Evolutionary conservation across 1,139 yeast genomes (phyloP).

Genomic region (Arxiozyma bovina): DNA sequence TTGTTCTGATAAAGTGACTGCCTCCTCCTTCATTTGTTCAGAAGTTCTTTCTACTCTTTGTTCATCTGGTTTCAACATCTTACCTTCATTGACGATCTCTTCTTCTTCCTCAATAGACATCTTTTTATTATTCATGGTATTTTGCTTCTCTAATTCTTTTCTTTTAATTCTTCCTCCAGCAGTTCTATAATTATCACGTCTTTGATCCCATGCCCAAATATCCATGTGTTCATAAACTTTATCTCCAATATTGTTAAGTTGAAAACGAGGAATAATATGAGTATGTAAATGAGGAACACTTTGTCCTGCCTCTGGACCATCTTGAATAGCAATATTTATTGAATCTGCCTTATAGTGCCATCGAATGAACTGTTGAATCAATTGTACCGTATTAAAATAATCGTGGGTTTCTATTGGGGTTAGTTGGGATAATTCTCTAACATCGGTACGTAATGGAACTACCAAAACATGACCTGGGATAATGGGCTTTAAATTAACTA

Average conservation of each 20-base stretch:
- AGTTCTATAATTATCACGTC: conserved; percentile 19
- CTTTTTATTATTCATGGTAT: background rate
- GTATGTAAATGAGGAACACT: conserved; percentile 89
- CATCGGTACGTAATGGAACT: conserved; percentile 62
- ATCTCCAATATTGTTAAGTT: conserved; percentile 60
- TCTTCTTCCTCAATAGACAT: background rate
- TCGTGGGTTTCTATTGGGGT: conserved; percentile 66
- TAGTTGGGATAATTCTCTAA: conserved; percentile 56
- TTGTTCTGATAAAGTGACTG: conserved; percentile 32
- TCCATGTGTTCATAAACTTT: conserved; percentile 59
- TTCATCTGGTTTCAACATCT: conserved; percentile 35
- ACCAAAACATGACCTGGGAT: conserved; percentile 85
- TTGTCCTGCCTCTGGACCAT: conserved; percentile 94
- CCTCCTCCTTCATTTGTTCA: conserved; percentile 62
- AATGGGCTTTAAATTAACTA: conserved; percentile 83
- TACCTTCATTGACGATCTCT: background rate
- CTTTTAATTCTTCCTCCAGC: conserved; percentile 25
- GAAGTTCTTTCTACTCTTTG: conserved; percentile 46
- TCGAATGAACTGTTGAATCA: conserved; percentile 57
- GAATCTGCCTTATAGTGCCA: conserved; percentile 66
- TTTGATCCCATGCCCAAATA: conserved; percentile 36
- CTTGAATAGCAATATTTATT: conserved; percentile 83
- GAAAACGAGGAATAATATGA: conserved; percentile 77
- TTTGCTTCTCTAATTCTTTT: conserved; percentile 13
- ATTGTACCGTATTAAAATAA: conserved; percentile 68